Conservation (phyloP, 1,284 basidiomycete species). For the Cutaneotrichosporon sp. region DNA sequence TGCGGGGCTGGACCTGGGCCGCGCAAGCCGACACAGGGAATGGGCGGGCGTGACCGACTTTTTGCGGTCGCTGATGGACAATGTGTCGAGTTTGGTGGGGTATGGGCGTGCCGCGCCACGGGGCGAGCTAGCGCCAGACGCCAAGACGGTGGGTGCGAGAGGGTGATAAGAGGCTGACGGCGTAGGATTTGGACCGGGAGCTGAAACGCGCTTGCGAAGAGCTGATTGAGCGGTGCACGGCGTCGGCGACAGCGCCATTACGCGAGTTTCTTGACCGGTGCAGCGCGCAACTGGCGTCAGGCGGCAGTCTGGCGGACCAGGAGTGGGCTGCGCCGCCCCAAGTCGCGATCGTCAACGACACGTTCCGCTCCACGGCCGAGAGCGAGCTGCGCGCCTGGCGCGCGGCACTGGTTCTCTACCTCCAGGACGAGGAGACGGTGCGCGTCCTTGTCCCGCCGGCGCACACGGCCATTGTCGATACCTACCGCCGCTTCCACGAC, state of each 20-base stretch:
- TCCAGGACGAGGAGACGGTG: slow-evolving; percentile 72
- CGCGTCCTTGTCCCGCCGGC: slow-evolving; percentile 69
- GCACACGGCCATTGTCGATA: slow-evolving; percentile 63
- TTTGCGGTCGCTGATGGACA: slow-evolving; percentile 64
- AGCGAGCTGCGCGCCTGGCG: slow-evolving; percentile 57
- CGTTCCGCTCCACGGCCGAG: slow-evolving; percentile 52
- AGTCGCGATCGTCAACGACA: slow-evolving; percentile 53
- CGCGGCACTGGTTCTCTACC: slow-evolving; percentile 61
- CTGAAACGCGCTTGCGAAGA: slow-evolving; percentile 76
- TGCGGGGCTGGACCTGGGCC: slow-evolving; percentile 63
- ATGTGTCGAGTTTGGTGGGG: slow-evolving; percentile 62
- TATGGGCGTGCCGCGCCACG: slow-evolving; percentile 26
- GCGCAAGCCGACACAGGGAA: slow-evolving; percentile 44
- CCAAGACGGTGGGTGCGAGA: slow-evolving; percentile 46
- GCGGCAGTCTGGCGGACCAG: slow-evolving; percentile 51
- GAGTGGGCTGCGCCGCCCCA: slow-evolving; percentile 49
- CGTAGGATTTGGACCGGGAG: slow-evolving; percentile 66
- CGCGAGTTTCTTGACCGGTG: slow-evolving; percentile 59
- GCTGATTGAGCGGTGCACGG: slow-evolving; percentile 63
- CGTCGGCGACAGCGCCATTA: slow-evolving; percentile 54
- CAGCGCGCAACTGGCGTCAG: slow-evolving; percentile 34
- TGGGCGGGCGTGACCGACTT: slow-evolving; percentile 57
- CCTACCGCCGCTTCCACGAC: slow-evolving; percentile 65
- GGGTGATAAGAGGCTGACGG: not conserved
- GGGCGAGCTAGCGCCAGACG: slow-evolving; percentile 38